Base-by-base conservation (phyloP, 306 rosid genomes). In the Casuarina equisetifolia region DNA sequence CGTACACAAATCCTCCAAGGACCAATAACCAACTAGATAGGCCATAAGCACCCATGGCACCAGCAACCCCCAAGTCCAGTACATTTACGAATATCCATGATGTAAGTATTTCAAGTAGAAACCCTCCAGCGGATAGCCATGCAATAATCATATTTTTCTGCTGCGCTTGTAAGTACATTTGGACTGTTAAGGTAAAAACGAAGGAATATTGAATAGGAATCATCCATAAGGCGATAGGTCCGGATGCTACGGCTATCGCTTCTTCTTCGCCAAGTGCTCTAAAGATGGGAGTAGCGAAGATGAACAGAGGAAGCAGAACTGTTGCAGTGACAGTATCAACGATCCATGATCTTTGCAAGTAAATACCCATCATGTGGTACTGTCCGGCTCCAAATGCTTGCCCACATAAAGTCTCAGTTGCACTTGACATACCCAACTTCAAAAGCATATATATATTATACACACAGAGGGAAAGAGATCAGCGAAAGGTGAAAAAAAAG, bases 301-400 rank as follows among this genome's bases (percentile, higher is more conserved):
- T 0, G 82, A 84, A 89, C 15, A 86, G 2, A 0, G 90, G 92
- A 44, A 88, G 73, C 49, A 84, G 79, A 11, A 70, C 2, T 4
- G 84, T 3, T 32, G 84, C 83, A 1, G 87, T 62, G 79, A 79
- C 44, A 74, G 72, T 1, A 44, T 78, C 57, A 52, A 78, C 76
- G 2, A 89, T 67, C 92, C 90, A 89, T 48, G 92, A 89, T 38
- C 92, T 74, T 78, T 86, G 92, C 40, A 89, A 84, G 70, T 89
- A 86, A 20, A 89, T 84, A 39, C 92, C 92, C 89, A 89, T 84
- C 90, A 89, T 86, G 63, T 79, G 74, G 74, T 84, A 76, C 74
- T 85, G 87, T 42, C 66, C 62, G 53, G 92, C 92, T 16, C 92
- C 92, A 13, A 70, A 86, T 17, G 92, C 92, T 79, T 89, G 89